Base-by-base conservation (phyloP, 164 flowering plant species). In the Platanus orientalis region DNA sequence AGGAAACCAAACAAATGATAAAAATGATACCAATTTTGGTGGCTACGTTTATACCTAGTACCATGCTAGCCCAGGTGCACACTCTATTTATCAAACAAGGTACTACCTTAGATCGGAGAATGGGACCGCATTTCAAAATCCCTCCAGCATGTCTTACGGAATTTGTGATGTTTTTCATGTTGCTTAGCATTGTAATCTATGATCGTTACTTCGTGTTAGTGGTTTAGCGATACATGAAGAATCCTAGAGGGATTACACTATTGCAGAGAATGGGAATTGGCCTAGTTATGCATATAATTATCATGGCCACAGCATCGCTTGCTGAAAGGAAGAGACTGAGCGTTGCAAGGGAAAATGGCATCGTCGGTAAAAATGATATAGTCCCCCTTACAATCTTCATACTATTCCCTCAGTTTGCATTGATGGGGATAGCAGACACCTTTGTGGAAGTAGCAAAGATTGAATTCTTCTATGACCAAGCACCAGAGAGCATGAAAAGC, bases 391-490 rank as follows among this genome's bases (percentile, higher is more conserved):
- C 76, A 0, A 73, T 86, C 14, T 80, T 84, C 67, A 61, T 78
- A 21, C 84, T 86, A 30, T 75, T 84, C 3, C 87, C 87, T 30
- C 92, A 86, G 61, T 84, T 82, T 57, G 78, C 66, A 1, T 56
- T 86, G 25, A 67, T 71, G 71, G 89, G 92, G 16, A 51, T 86
- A 1, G 85, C 87, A 0, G 89, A 86, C 40, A 32, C 70, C 19
- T 86, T 82, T 29, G 52, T 78, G n/a, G 87, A 82, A 34, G 84
- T 80, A 0, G 89, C 83, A 6, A 84, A 79, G 75, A 42, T 84
- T 0, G 91, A 86, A 60, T 84, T 83, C 53, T 86, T 86, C 77
- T 86, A 84, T 54, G 87, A 84, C 51, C 87, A 86, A 58, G 91
- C 91, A 14, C 91, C 88, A 1, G 75, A 71, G 52, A 80, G 79